Evolutionary conservation across 306 rosid genomes (phyloP).

Genomic region (Ormosia emarginata): DNA sequence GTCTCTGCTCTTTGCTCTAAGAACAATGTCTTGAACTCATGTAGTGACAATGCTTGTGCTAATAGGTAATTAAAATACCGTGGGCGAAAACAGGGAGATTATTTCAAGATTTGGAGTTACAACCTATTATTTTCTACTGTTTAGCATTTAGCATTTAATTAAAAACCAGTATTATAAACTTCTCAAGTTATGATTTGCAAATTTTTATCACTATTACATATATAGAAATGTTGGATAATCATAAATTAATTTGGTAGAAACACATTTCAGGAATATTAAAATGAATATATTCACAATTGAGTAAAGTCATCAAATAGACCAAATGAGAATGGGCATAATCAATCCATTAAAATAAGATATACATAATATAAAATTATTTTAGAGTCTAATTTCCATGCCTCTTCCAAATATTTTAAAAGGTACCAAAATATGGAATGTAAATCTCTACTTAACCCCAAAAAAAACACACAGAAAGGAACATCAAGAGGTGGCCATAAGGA

Average conservation of each 20-base stretch:
- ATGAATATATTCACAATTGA: constrained; percentile 18
- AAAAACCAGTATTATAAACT: not conserved
- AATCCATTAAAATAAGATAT: constrained; percentile 7
- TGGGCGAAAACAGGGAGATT: constrained; percentile 16
- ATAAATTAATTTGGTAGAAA: constrained; percentile 18
- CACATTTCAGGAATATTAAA: constrained; percentile 20
- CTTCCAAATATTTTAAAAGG: constrained; percentile 23
- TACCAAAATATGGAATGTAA: not conserved
- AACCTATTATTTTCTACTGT: not conserved
- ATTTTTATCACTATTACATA: not conserved
- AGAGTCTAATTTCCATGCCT: not conserved
- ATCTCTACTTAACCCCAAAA: not conserved
- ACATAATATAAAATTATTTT: not conserved
- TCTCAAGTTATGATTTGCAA: constrained; percentile 3
- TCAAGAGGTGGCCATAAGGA: not conserved
- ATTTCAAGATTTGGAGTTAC: not conserved
- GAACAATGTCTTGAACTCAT: not conserved
- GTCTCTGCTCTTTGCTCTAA: not conserved
- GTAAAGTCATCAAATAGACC: constrained; percentile 26
- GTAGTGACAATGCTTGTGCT: not conserved
- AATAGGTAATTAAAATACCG: not conserved
- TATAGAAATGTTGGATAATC: constrained; percentile 12
- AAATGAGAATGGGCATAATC: not conserved
- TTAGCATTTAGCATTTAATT: constrained; percentile 16
- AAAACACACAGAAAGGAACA: not conserved